These are phyloP conservation scores for Bruguiera hainesii DNA, from an alignment of 441 rosid genomes.

Conservation along the genomic window DNA sequence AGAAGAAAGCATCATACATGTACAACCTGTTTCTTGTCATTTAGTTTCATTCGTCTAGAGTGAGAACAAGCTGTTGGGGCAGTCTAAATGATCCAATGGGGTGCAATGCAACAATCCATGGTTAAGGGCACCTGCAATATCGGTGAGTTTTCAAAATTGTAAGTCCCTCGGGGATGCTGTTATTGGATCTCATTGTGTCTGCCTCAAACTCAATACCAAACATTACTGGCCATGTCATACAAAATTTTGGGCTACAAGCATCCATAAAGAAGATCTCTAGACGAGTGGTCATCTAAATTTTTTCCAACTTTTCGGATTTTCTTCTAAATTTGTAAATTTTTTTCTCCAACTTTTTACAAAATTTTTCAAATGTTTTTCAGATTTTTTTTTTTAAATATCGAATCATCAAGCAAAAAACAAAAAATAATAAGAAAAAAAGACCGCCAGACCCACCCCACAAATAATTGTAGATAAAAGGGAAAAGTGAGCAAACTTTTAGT, in stretches of 20 bases:
- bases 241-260: background rate
- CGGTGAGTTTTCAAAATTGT: background rate
- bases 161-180: background rate
- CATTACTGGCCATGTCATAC: background rate
- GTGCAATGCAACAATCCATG: no score
- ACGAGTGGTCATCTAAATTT: no score
- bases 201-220: background rate
- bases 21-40: no score
- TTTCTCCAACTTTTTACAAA: no score
- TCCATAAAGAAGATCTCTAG: background rate
- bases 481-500: slow-evolving; percentile 40
- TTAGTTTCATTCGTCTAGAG: background rate
- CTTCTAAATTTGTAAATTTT: no score
- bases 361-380: no score
- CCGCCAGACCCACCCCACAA: slow-evolving; percentile 50
- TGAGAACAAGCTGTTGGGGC: background rate
- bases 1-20: no score
- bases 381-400: no score
- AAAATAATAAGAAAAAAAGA: slow-evolving; percentile 23
- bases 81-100: background rate
- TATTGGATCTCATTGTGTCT: background rate
- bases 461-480: slow-evolving; percentile 39
- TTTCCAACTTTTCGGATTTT: no score
- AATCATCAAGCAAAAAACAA: background rate
- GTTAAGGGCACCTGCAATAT: background rate